Evolutionary conservation across 805 yeast genomes (phyloP).

Genomic region (Hyphopichia homilentoma): DNA sequence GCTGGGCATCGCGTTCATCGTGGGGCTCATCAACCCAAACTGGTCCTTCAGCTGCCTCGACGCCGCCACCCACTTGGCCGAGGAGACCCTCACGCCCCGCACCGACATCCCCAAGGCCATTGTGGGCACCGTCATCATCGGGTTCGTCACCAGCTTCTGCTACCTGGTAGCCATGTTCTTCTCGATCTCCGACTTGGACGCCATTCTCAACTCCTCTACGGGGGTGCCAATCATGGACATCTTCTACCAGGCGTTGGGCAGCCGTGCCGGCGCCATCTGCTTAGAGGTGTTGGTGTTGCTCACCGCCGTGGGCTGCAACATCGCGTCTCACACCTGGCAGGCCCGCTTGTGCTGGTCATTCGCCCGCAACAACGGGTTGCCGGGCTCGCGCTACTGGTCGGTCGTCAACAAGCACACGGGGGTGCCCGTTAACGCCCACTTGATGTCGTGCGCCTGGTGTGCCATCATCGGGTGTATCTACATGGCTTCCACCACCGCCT

Average conservation of each 20-base stretch:
- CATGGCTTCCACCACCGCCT: slow-evolving; percentile 65
- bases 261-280: slow-evolving; percentile 52
- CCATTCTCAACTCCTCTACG: slow-evolving; percentile 44
- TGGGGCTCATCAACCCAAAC: slow-evolving; percentile 68
- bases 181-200: slow-evolving; percentile 50
- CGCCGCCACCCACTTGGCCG: slow-evolving; percentile 70
- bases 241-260: slow-evolving; percentile 52
- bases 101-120: slow-evolving; percentile 59
- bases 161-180: slow-evolving; percentile 58
- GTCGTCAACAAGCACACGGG: slow-evolving; percentile 43
- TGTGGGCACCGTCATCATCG: slow-evolving; percentile 60
- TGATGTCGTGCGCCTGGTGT: slow-evolving; percentile 50
- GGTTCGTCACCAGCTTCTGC: slow-evolving; percentile 55
- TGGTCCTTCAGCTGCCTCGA: slow-evolving; percentile 71
- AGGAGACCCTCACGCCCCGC: slow-evolving; percentile 57
- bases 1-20: slow-evolving; percentile 57
- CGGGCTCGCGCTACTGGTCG: slow-evolving; percentile 51
- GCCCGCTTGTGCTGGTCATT: slow-evolving; percentile 67
- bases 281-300: slow-evolving; percentile 46
- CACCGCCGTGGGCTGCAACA: slow-evolving; percentile 56
- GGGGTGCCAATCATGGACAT: slow-evolving; percentile 66
- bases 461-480: slow-evolving; percentile 59
- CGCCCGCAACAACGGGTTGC: slow-evolving; percentile 61
- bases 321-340: slow-evolving; percentile 65
- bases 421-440: slow-evolving; percentile 58